Percentiles rank a stretch among this genome's conserved stretches.
Evolutionary conservation across 2,329 filamentous ascomycete genomes (phyloP).

Genomic region (Exophiala bonariae): DNA sequence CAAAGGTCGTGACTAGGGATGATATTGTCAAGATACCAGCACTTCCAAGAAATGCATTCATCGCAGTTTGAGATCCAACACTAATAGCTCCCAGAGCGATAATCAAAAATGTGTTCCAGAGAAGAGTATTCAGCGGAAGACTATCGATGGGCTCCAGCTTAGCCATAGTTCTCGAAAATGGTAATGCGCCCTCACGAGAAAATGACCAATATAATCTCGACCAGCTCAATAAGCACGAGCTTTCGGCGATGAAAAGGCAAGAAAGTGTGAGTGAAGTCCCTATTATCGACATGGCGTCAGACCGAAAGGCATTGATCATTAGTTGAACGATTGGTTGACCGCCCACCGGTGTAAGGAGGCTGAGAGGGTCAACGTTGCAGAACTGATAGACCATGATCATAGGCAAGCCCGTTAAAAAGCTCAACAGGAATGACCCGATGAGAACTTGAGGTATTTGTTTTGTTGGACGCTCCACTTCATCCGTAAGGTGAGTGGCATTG

Average conservation of each 20-base stretch:
- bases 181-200: conserved; percentile 3
- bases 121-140: not conserved
- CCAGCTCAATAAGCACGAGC: conserved; percentile 1
- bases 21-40: too few relatives aligned
- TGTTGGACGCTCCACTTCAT: conserved; percentile 8
- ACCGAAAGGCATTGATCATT: not conserved
- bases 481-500: conserved; percentile 12
- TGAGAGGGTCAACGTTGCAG: conserved; percentile 4
- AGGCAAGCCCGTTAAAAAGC: conserved; percentile 4
- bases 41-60: too few relatives aligned
- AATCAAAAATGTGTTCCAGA: conserved; percentile 1
- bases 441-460: conserved; percentile 10
- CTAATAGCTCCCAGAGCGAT: conserved; percentile 1
- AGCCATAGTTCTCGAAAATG: conserved; percentile 1
- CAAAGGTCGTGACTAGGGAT: too few relatives aligned
- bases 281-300: not conserved
- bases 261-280: not conserved
- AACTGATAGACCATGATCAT: conserved; percentile 14
- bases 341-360: conserved; percentile 2
- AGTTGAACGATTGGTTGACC: conserved; percentile 1
- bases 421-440: conserved; percentile 4
- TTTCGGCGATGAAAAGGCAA: not conserved
- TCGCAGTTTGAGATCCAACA: not conserved
- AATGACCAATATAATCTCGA: conserved; percentile 12
- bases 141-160: not conserved